Base-by-base conservation (phyloP, 1,139 yeast species). In the Taphrina wiesneri region DNA sequence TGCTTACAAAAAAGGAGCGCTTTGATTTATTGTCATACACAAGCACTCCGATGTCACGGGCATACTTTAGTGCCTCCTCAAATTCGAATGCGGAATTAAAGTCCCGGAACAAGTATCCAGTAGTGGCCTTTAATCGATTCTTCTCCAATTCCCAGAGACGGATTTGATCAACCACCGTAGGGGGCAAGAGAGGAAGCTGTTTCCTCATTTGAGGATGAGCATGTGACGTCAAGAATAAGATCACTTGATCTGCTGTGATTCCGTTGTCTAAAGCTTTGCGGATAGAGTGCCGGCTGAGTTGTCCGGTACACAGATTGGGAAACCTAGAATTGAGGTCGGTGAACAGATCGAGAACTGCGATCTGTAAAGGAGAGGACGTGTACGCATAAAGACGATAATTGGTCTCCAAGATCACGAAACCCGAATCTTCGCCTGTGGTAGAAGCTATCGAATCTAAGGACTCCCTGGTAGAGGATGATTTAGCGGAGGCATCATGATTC, bases 131-230 rank as follows among this genome's bases (percentile, higher is more conserved):
- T 70, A 93, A 89, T 77, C 99, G 83, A 75, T 93, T 99, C 79
- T 92, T 78, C 74, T 93, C 99, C 70, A 93, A 80, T 77, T 93
- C 99, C 99, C 99, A 93, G 66, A 93, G 80, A 74, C 86, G 87
- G 71, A 93, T 90, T 75, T 93, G 99, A 77, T 93, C 99, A 0
- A 90, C 91, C 7, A 93, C 96, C 0, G 97, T 95, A 0, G 98
- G 97, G 2, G 98, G 99, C 13, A 93, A 77, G 19, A 91, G 80
- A 3, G 77, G 77, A 23, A 71, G 73, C 25, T 71, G 65, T 57
- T 61, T 51, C 28, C 86, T 80, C 96, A 92, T 89, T 75, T 91
- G 97, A 0, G 96, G 90, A 77, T 93, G 98, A 0, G 98, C 97
- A 78, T 93, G 97, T 0, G 93, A 85, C 70, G 90, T 92, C 64